Conservation (phyloP, 2,329 filamentous ascomycete species). For the Xylariaceae sp. region DNA sequence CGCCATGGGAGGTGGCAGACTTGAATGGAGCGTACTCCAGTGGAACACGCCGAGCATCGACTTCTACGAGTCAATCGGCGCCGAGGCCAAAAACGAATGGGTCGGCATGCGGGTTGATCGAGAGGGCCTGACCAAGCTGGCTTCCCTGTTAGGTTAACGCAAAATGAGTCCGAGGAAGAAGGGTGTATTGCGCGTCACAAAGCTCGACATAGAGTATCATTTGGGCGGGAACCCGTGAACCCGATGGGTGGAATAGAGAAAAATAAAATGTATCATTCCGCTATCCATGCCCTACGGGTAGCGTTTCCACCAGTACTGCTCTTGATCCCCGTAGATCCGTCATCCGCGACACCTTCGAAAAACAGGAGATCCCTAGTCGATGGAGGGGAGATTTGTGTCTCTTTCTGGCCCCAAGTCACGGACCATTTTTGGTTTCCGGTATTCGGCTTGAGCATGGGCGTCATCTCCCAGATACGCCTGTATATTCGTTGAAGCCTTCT, state of each 20-base stretch:
- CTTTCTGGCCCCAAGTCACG: constrained; percentile 43
- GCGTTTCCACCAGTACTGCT: not conserved
- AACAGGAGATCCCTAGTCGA: constrained; percentile 36
- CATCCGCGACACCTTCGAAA: constrained; percentile 42
- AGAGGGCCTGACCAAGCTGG: constrained; percentile 57
- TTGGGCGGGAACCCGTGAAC: not conserved
- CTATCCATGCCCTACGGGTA: not conserved
- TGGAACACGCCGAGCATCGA: constrained; percentile 89
- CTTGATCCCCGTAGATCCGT: constrained; percentile 18
- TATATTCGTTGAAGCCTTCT: constrained; percentile 44
- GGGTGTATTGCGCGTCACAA: not conserved
- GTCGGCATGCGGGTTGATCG: constrained; percentile 69
- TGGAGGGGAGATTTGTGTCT: constrained; percentile 29
- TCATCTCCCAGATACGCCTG: constrained; percentile 26
- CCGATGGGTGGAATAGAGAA: not conserved
- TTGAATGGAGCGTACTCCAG: constrained; percentile 89
- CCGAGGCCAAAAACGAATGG: constrained; percentile 64
- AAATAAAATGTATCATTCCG: not conserved
- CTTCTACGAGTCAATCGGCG: constrained; percentile 74
- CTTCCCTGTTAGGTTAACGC: constrained; percentile 36
- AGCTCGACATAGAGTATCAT: not conserved
- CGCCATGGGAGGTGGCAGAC: constrained; percentile 62
- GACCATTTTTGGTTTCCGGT: constrained; percentile 25
- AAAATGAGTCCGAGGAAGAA: not conserved
- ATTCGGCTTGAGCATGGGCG: constrained; percentile 34